Conservation (phyloP, 768 basidiomycete genomes). For the Vararia minispora region DNA sequence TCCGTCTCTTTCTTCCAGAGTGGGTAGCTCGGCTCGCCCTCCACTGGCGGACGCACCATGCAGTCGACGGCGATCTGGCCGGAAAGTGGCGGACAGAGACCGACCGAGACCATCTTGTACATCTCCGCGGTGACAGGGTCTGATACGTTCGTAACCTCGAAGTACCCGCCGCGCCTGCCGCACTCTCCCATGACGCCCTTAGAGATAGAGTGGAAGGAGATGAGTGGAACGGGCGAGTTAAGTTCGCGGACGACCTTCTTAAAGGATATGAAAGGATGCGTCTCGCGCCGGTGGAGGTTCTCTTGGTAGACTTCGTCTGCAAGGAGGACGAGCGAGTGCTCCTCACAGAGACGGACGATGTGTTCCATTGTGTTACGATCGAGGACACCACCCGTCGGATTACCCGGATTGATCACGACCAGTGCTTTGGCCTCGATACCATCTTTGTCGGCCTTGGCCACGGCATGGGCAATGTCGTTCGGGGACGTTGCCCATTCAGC, state of each 20-base stretch:
- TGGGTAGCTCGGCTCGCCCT: slow-evolving; percentile 62
- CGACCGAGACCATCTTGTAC: slow-evolving; percentile 94
- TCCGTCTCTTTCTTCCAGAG: slow-evolving; percentile 82
- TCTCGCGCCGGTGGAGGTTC: slow-evolving; percentile 65
- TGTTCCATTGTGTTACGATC: slow-evolving; percentile 56
- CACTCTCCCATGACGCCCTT: slow-evolving; percentile 97
- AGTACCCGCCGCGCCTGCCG: slow-evolving; percentile 94
- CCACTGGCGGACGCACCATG: slow-evolving; percentile 82
- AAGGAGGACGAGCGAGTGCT: slow-evolving; percentile 76
- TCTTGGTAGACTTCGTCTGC: slow-evolving; percentile 99
- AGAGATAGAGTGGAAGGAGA: slow-evolving; percentile 96
- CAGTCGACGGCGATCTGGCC: slow-evolving; percentile 94
- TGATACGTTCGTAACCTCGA: slow-evolving; percentile 78
- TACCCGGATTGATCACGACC: slow-evolving; percentile 97
- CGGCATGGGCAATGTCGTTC: slow-evolving; percentile 49
- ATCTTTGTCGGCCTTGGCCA: slow-evolving; percentile 51
- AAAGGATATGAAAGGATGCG: slow-evolving; percentile 84
- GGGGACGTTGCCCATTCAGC: slow-evolving; percentile 77
- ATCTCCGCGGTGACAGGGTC: slow-evolving; percentile 73
- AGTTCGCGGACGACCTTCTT: slow-evolving; percentile 71
- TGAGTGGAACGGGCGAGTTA: slow-evolving; percentile 65
- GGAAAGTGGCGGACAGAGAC: slow-evolving; percentile 78
- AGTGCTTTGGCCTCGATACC: slow-evolving; percentile 68
- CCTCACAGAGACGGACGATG: slow-evolving; percentile 78
- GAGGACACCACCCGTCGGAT: slow-evolving; percentile 88